Conservation (phyloP, 805 yeast species). For the Teunomyces atbi region DNA sequence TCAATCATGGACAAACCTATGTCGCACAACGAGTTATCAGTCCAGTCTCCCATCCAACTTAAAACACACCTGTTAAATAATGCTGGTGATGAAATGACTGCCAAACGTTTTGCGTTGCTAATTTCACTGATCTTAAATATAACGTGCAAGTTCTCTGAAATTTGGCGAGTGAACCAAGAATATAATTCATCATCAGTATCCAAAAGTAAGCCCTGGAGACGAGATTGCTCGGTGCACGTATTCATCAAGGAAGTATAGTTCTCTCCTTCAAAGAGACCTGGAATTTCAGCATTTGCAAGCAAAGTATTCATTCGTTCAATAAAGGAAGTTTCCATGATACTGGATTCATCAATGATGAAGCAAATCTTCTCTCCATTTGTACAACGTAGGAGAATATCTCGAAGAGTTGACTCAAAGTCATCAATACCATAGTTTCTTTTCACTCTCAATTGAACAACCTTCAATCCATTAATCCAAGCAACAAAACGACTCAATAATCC, state of each 20-base stretch:
- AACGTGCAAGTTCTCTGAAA: conserved; percentile 75
- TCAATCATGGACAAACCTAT: conserved; percentile 46
- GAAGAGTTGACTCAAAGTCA: conserved; percentile 68
- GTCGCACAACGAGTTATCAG: conserved; percentile 44
- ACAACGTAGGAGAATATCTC: conserved; percentile 47
- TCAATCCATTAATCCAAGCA: conserved; percentile 86
- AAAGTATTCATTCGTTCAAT: conserved; percentile 89
- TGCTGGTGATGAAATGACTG: conserved; percentile 77
- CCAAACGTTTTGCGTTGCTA: conserved; percentile 30
- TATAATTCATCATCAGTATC: conserved; percentile 71
- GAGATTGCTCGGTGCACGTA: conserved; percentile 55
- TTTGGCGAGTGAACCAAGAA: conserved; percentile 68
- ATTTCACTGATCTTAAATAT: conserved; percentile 68
- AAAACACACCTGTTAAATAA: conserved; percentile 85
- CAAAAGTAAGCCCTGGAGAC: conserved; percentile 57
- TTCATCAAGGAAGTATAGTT: conserved; percentile 54
- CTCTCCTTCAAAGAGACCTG: conserved; percentile 82
- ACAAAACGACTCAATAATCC: conserved; percentile 76
- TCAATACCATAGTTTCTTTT: conserved; percentile 49
- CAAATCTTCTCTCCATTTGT: conserved; percentile 61
- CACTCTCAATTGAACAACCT: conserved; percentile 56
- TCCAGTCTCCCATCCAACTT: conserved; percentile 89
- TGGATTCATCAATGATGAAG: conserved; percentile 77
- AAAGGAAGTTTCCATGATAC: conserved; percentile 71
- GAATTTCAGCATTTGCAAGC: conserved; percentile 90